Conservation (phyloP, 2,329 filamentous ascomycete genomes). For the Cercospora berteroae region DNA sequence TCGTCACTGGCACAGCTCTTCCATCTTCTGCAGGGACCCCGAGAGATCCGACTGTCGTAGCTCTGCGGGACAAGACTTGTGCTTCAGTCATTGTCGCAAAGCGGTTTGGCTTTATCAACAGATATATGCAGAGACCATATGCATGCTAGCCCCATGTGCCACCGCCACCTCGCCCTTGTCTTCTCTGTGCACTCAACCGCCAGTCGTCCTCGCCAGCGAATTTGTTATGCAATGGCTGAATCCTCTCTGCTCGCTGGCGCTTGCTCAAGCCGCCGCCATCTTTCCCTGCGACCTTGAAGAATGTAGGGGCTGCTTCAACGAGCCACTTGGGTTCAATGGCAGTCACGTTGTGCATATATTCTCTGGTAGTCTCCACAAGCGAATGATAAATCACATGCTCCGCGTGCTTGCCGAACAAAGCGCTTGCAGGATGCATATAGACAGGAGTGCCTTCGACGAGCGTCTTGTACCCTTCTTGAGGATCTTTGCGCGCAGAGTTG, state of each 20-base stretch:
- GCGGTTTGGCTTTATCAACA: not conserved
- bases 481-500: constrained; percentile 90
- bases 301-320: constrained; percentile 94
- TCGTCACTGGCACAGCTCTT: not conserved
- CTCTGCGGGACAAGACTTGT: not conserved
- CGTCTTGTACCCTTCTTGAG: constrained; percentile 96
- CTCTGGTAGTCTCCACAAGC: constrained; percentile 88
- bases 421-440: constrained; percentile 87
- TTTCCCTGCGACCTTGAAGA: constrained; percentile 94
- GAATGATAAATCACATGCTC: constrained; percentile 96
- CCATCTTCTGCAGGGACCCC: not conserved
- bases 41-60: not conserved
- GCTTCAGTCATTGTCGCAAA: not conserved
- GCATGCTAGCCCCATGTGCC: constrained; percentile 79
- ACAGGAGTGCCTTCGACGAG: constrained; percentile 93
- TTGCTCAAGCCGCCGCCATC: constrained; percentile 71
- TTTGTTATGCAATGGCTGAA: constrained; percentile 91
- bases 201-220: constrained; percentile 93
- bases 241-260: constrained; percentile 88
- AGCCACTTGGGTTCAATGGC: constrained; percentile 91
- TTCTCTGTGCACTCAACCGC: constrained; percentile 83
- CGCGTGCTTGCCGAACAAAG: constrained; percentile 90
- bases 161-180: constrained; percentile 79
- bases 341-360: constrained; percentile 96
- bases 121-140: not conserved